Base-by-base conservation (phyloP, 805 yeast genomes). In the Wilhelminamyces savonicus region DNA sequence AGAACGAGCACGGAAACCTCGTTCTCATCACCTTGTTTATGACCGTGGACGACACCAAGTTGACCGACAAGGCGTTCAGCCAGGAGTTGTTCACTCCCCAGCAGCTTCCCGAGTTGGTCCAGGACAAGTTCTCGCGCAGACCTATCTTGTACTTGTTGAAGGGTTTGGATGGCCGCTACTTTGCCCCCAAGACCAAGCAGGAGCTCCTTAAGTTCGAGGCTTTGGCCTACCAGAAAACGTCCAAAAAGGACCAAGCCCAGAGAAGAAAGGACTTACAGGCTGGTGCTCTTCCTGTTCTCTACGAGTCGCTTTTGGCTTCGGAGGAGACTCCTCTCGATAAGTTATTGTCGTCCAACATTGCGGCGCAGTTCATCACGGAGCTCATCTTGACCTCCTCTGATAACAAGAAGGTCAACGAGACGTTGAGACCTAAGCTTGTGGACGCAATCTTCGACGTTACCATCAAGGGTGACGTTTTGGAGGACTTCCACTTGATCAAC, bases 31-130 rank as follows among this genome's bases (percentile, higher is more conserved):
- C 90, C 9, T 62, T 86, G 24, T 79, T 84, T 57, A 70, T 82
- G 74, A 78, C 90, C 16, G 92, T 88, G 34, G 98, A 90, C 65
- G 98, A 90, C 66, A 88, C 97, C 2, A 92, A 82, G 31, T 66
- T 85, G 46, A 71, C 85, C 25, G 68, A 68, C 53, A 87, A 85
- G 56, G 71, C 94, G 0, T 82, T 90, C 50, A 57, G 66, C 18
- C 61, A 67, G 25, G 90, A 79, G 39, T 64, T 72, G 35, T 53
- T 59, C 37, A 53, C 65, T 13, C 63, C 71, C 17, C 74, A 69
- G 19, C 46, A 53, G 11, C 60, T 82, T 47, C 65, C 69, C 16
- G 75, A 72, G 21, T 59, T 85, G 15, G 62, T 82, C 16, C 61
- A 66, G 30, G 80, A 82, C 41, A 86, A 87, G 54, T 82, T 70